Percentiles rank a stretch among this genome's conserved stretches.
Conservation (phyloP, 2,329 filamentous ascomycete genomes). For the Capronia americana region DNA sequence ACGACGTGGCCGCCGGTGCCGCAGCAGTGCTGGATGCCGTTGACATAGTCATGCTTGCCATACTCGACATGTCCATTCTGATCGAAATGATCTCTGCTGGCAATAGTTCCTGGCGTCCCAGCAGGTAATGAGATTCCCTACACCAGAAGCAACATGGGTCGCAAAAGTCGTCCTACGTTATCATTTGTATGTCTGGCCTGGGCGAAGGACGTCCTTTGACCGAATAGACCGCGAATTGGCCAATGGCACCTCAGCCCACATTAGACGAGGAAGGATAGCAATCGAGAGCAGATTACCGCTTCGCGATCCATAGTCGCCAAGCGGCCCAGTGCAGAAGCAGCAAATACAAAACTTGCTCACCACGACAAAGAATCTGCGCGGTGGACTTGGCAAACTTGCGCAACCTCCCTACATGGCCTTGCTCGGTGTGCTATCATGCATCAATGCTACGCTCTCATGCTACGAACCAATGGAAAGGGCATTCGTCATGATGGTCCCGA, state of each 20-base stretch:
- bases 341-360: constrained; percentile 33
- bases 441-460: background rate
- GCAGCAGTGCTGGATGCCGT: constrained; percentile 13
- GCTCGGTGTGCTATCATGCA: background rate
- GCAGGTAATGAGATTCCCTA: background rate
- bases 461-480: background rate
- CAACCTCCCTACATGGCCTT: background rate
- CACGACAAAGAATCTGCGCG: constrained; percentile 30
- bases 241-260: background rate
- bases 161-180: background rate
- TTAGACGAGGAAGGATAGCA: background rate
- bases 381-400: constrained; percentile 27
- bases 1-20: constrained; percentile 8
- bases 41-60: constrained; percentile 15
- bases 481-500: background rate
- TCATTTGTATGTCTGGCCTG: background rate
- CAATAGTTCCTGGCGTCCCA: background rate
- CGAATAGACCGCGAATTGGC: background rate
- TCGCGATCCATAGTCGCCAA: background rate
- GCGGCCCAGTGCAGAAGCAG: background rate
- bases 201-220: background rate
- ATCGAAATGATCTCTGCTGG: background rate
- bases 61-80: constrained; percentile 8
- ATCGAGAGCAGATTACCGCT: background rate
- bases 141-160: background rate